phyloP scores from a whole-genome alignment of 768 basidiomycete genomes.

The Sutorius australiensis region DNA sequence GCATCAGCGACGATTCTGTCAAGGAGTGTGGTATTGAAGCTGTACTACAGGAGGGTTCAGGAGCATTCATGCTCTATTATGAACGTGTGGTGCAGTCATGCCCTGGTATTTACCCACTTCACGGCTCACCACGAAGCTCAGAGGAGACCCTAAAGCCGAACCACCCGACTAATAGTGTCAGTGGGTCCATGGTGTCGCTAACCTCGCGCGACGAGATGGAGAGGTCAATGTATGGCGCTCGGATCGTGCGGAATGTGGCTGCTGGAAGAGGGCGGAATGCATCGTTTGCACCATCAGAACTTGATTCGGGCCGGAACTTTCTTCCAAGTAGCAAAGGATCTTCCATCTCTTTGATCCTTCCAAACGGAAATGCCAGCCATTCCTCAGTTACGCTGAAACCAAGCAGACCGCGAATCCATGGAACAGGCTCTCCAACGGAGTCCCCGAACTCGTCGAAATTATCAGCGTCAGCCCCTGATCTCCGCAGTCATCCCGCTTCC shows the following conservation, averaged over 20 bases:
- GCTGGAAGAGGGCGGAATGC: conserved; percentile 42
- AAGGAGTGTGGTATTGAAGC: conserved; percentile 69
- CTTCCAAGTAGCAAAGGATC: conserved; percentile 12
- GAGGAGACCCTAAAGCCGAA: conserved; percentile 66
- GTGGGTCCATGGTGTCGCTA: conserved; percentile 48
- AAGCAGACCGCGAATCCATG: conserved; percentile 11
- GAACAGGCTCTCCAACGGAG: conserved; percentile 3
- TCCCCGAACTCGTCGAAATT: conserved; percentile 11
- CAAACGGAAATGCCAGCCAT: conserved; percentile 23
- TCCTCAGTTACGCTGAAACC: conserved; percentile 23
- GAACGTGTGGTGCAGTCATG: conserved; percentile 57
- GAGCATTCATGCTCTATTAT: conserved; percentile 91
- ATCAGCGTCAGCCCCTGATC: conserved; percentile 27
- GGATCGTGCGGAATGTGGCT: conserved; percentile 56
- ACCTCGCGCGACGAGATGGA: conserved; percentile 23
- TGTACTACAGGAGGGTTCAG: conserved; percentile 70
- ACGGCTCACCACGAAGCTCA: conserved; percentile 44
- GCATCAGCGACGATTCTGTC: conserved; percentile 84
- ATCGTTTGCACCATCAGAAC: conserved; percentile 33
- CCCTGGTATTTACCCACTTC: conserved; percentile 32
- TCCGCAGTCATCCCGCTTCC: conserved; percentile 14
- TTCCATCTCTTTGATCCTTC: conserved; percentile 9
- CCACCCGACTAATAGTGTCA: conserved; percentile 32
- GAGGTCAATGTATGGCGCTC: conserved; percentile 35
- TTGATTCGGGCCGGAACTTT: conserved; percentile 15